These are phyloP conservation scores for Chaetomiaceae sp. DNA, from an alignment of 2,329 filamentous ascomycete genomes.

Conservation along the genomic window DNA sequence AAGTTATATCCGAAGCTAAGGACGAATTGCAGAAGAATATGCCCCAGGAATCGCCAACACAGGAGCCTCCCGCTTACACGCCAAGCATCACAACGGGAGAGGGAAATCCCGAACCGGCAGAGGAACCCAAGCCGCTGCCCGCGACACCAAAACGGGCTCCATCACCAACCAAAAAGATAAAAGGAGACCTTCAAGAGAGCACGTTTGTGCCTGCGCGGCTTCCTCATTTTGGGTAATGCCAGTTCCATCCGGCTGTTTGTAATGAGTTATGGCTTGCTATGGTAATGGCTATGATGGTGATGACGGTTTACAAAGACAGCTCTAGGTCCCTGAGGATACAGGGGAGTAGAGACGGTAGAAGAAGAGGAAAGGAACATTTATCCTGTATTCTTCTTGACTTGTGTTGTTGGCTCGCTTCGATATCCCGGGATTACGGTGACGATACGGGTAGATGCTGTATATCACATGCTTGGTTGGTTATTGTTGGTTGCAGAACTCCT, in stretches of 20 bases:
- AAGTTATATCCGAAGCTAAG: slow-evolving; percentile 34
- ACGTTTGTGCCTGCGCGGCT: slow-evolving; percentile 56
- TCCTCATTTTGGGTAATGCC: slow-evolving; percentile 47
- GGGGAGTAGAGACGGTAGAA: not conserved
- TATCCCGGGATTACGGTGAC: not conserved
- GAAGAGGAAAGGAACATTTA: not conserved
- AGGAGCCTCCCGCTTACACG: not conserved
- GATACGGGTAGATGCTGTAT: slow-evolving; percentile 9
- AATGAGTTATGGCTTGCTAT: not conserved
- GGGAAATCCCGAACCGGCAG: slow-evolving; percentile 10
- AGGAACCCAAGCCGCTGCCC: slow-evolving; percentile 13
- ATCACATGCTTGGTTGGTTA: not conserved
- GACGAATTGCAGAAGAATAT: slow-evolving; percentile 24
- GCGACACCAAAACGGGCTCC: not conserved
- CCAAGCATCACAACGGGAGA: not conserved
- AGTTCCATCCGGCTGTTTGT: not conserved
- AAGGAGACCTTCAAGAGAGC: slow-evolving; percentile 9
- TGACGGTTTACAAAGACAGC: not conserved
- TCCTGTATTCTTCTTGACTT: too few species aligned
- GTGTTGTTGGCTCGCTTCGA: not conserved
- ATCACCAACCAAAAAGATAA: slow-evolving; percentile 5
- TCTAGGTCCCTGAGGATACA: not conserved
- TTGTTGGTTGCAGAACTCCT: too few species aligned
- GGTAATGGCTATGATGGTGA: not conserved
- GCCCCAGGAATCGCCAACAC: not conserved